Base-by-base conservation (phyloP, 257 asterid species). In the Fraxinus cuspidata region DNA sequence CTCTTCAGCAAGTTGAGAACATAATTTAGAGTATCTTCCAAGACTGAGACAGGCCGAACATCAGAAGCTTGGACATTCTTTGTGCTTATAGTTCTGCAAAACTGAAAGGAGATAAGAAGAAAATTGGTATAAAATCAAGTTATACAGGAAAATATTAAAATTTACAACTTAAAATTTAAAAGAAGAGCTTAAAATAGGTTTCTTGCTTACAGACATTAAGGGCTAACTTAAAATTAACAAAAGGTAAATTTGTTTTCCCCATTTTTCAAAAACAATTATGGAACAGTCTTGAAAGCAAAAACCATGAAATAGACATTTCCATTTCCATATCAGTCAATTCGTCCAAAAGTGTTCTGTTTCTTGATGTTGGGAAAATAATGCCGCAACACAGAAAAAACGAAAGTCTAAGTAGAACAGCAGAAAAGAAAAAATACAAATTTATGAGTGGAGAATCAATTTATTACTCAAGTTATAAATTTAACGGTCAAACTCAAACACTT, bases 71-170 rank as follows among this genome's bases (percentile, higher is more conserved):
- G 85, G 66, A 79, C 28, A 63, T 88, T 82, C 75, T 83, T 87
- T 23, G 84, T 23, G 71, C 88, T 86, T 84, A 95, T 90, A 76
- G 98, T 95, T 87, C 99, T 95, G 96, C 99, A 93, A 82, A 95
- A 95, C 99, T 95, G 83, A 72, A 15, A 79, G 78, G 21, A 65
- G 37, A 77, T 76, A 78, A 80, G 28, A 38, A 79, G 63, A 80
- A 11, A 69, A 77, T 9, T 6, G 51, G 56, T 56, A 21, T 12
- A 42, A 76, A 37, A 44, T 70, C 8, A 19, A 70, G 51, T 23
- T 75, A 25, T 42, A 58, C 74, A 58, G 37, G 35, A 42, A 42
- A 42, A 51, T 51, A 47, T 5, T 21, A 23, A 29, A 12, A 18
- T 68, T 18, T 21, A 11, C 18, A 42, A 42, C 13, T 42, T 42